Evolutionary conservation across 352 stramenopile genomes (phyloP).

Genomic region (Phytophthora tubulina): DNA sequence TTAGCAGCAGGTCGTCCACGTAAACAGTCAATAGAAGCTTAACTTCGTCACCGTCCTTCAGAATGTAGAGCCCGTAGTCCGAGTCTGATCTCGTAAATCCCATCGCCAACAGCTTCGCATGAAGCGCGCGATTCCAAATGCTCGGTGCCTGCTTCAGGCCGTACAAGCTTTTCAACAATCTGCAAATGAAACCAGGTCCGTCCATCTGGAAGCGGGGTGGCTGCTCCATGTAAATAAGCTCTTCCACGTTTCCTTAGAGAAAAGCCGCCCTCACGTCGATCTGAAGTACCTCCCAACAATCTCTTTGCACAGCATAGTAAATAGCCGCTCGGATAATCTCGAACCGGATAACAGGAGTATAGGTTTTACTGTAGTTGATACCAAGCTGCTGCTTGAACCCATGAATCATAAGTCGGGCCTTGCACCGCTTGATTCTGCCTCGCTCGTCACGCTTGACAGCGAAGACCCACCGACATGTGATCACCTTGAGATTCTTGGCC

Average conservation of each 20-base stretch:
- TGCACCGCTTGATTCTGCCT: constrained; percentile 22
- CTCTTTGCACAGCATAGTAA: constrained; percentile 7
- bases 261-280: constrained; percentile 17
- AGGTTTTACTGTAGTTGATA: constrained; percentile 32
- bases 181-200: background rate
- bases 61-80: too few species aligned
- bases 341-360: constrained; percentile 29
- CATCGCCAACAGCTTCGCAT: too few species aligned
- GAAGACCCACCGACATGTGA: constrained; percentile 23
- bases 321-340: constrained; percentile 23
- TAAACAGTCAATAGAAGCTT: too few species aligned
- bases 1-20: too few species aligned
- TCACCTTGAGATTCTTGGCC: constrained; percentile 9
- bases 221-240: constrained; percentile 32
- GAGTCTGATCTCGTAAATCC: too few species aligned
- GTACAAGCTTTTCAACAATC: constrained; percentile 25
- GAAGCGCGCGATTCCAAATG: too few species aligned
- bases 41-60: too few species aligned
- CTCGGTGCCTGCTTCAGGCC: background rate
- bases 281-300: constrained; percentile 6
- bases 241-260: constrained; percentile 11
- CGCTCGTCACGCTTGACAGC: constrained; percentile 25
- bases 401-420: constrained; percentile 26
- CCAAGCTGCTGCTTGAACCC: constrained; percentile 29
- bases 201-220: constrained; percentile 12